phyloP scores from a whole-genome alignment of 1,284 basidiomycete genomes.

The Coriolopsis trogii region DNA sequence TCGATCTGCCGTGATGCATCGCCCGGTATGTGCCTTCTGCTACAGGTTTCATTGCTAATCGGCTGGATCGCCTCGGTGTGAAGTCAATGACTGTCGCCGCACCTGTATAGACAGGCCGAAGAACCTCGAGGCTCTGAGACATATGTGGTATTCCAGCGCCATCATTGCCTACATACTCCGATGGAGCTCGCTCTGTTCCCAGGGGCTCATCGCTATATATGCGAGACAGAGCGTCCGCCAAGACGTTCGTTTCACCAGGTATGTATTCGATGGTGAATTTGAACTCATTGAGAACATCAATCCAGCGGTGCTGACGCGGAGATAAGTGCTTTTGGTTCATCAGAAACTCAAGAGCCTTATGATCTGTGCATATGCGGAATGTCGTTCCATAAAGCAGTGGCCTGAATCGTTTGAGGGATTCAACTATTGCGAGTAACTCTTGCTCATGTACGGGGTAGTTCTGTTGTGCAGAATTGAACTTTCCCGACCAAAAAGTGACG shows the following conservation, averaged over 20 bases:
- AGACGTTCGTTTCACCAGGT: slow-evolving; percentile 13
- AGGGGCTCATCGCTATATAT: slow-evolving; percentile 35
- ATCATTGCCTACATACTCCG: slow-evolving; percentile 28
- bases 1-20: too few relatives aligned
- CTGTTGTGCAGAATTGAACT: slow-evolving; percentile 35
- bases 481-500: slow-evolving; percentile 31
- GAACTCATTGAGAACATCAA: slow-evolving; percentile 27
- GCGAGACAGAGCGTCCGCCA: slow-evolving; percentile 37
- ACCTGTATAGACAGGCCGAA: neutral
- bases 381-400: slow-evolving; percentile 23
- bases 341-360: slow-evolving; percentile 29
- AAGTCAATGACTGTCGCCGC: slow-evolving; percentile 1
- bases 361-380: slow-evolving; percentile 30
- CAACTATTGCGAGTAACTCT: slow-evolving; percentile 31
- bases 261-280: slow-evolving; percentile 29
- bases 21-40: neutral
- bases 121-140: neutral
- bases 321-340: slow-evolving; percentile 28
- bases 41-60: neutral
- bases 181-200: slow-evolving; percentile 24
- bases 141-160: neutral
- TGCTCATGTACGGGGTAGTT: slow-evolving; percentile 19
- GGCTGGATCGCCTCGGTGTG: neutral
- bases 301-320: slow-evolving; percentile 25
- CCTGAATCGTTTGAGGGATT: slow-evolving; percentile 32